Conservation (phyloP, 129 eudicot genomes). For the Silybum marianum region DNA sequence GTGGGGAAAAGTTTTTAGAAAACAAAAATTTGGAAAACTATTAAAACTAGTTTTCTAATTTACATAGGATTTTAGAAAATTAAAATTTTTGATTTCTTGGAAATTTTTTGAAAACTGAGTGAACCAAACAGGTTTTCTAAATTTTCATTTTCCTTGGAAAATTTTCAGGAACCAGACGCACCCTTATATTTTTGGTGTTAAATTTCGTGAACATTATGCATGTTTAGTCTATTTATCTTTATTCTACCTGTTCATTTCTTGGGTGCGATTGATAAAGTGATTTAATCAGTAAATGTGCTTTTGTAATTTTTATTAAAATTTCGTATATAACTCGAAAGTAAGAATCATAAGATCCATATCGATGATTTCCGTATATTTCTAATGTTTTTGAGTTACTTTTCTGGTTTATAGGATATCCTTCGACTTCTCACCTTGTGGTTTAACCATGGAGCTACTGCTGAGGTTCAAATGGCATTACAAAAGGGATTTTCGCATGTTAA, state of each 20-base stretch:
- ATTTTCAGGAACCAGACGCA: no score
- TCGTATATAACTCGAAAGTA: not conserved
- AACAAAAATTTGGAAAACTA: no score
- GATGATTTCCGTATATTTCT: slow-evolving; percentile 9
- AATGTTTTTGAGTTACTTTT: slow-evolving; percentile 9
- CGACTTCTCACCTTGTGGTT: slow-evolving; percentile 99
- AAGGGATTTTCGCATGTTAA: slow-evolving; percentile 83
- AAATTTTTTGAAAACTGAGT: no score
- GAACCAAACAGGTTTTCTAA: no score
- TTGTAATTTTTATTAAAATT: not conserved
- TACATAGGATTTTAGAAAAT: no score
- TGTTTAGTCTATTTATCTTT: not conserved
- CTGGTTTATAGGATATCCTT: slow-evolving; percentile 75
- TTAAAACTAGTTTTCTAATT: no score
- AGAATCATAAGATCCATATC: not conserved
- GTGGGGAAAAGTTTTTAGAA: no score
- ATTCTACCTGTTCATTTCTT: not conserved
- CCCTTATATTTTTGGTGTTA: not conserved
- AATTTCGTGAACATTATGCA: not conserved
- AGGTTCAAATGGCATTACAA: slow-evolving; percentile 88
- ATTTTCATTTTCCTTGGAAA: no score
- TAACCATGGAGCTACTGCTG: slow-evolving; percentile 91
- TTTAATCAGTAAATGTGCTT: not conserved
- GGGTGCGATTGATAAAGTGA: not conserved
- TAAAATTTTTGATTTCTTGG: no score